phyloP scores from a whole-genome alignment of 2,329 filamentous ascomycete genomes.

The Pseudomassariella vexata region DNA sequence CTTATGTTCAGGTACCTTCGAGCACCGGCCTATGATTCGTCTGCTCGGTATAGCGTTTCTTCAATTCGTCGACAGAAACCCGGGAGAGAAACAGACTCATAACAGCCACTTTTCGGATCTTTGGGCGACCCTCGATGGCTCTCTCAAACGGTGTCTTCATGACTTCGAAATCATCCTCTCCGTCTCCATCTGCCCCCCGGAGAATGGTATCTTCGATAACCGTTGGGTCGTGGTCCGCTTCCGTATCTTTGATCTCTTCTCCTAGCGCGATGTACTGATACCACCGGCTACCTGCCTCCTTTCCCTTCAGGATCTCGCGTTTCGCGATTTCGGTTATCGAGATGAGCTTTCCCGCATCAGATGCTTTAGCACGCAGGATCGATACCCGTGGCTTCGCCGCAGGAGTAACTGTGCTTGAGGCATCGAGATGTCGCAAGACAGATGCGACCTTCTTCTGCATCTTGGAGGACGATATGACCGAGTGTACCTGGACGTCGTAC shows the following conservation, averaged over 20 bases:
- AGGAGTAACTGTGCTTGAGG: conserved; percentile 13
- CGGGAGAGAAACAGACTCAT: conserved; percentile 57
- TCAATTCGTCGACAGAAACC: conserved; percentile 49
- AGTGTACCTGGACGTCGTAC: conserved; percentile 45
- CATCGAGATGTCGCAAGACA: conserved; percentile 36
- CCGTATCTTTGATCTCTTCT: conserved; percentile 30
- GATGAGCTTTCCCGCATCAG: conserved; percentile 58
- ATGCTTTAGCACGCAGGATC: conserved; percentile 43
- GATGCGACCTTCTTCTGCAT: conserved; percentile 49
- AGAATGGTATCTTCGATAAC: conserved; percentile 39
- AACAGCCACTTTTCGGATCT: conserved; percentile 41
- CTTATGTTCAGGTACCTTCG: neutral
- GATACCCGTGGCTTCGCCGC: conserved; percentile 26
- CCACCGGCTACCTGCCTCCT: conserved; percentile 34
- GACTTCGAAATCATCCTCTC: conserved; percentile 48
- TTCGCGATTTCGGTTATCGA: conserved; percentile 63
- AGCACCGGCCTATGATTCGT: conserved; percentile 25
- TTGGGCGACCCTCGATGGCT: conserved; percentile 41
- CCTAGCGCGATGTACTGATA: conserved; percentile 55
- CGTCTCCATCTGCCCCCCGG: conserved; percentile 17
- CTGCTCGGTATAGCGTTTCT: conserved; percentile 39
- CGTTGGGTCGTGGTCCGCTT: conserved; percentile 23
- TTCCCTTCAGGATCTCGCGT: conserved; percentile 41
- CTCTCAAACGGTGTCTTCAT: conserved; percentile 52
- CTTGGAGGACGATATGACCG: conserved; percentile 53